Conservation (phyloP, 345 rosid genomes). For the Bruguiera gymnorhiza region DNA sequence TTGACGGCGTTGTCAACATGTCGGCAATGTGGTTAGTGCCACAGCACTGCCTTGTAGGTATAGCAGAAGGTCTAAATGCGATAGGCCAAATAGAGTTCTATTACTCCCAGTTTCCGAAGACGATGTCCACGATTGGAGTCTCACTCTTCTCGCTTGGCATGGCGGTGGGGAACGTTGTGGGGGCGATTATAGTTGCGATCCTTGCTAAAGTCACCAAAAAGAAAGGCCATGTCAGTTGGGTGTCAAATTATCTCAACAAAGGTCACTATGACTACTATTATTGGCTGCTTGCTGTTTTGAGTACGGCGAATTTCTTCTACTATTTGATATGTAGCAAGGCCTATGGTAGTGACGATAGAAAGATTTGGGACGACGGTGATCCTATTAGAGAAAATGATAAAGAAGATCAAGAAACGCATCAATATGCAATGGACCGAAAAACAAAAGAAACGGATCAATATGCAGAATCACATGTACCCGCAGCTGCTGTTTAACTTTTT, state of each 20-base stretch:
- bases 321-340: conserved; percentile 37
- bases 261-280: conserved; percentile 55
- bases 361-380: conserved; percentile 34
- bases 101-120: conserved; percentile 51
- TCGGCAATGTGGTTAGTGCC: conserved; percentile 48
- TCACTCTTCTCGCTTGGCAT: conserved; percentile 34
- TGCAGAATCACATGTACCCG: background rate
- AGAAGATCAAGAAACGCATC: conserved; percentile 14
- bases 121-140: conserved; percentile 49
- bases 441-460: background rate
- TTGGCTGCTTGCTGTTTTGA: conserved; percentile 39
- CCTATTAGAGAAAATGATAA: background rate
- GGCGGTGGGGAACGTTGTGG: conserved; percentile 37
- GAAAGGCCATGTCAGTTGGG: conserved; percentile 39
- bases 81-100: conserved; percentile 57
- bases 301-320: conserved; percentile 39
- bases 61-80: conserved; percentile 44
- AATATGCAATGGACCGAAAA: background rate
- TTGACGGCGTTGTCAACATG: conserved; percentile 20
- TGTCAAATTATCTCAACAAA: conserved; percentile 36
- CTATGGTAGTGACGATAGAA: conserved; percentile 33
- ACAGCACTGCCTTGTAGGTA: conserved; percentile 38
- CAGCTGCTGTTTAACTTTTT: background rate
- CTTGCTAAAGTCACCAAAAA: conserved; percentile 17
- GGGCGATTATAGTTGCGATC: conserved; percentile 33